Base-by-base conservation (phyloP, 148 eudicot species). In the Mesembryanthemum crystallinum region DNA sequence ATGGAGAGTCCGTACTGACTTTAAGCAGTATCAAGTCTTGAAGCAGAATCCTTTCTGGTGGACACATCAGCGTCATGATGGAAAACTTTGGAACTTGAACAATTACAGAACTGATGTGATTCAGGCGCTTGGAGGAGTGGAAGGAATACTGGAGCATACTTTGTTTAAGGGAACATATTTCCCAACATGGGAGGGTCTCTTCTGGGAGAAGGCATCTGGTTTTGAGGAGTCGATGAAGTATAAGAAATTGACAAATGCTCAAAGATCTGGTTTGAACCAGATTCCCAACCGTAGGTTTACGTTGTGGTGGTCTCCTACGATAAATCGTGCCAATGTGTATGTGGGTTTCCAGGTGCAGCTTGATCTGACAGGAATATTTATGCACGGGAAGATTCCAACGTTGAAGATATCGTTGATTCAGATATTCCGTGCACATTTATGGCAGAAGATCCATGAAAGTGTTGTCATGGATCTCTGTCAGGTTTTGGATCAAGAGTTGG, bases 21-120 rank as follows among this genome's bases (percentile, higher is more conserved):
- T 95, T 71, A 95, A 95, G 81, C 99, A 95, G 73, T 95, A 90
- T 78, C 99, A 95, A 83, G 99, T 95, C 51, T 79, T 95, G 82
- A 95, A 95, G 87, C 99, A 95, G 73, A 95, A 95, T 84, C 99
- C 99, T 8, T 95, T 95, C 86, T 95, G 99, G 99, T 95, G 99
- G 99, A 92, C 99, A 1, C 99, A 95, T 80, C 99, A 95, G 83
- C 86, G 99, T 63, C 99, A 95, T 81, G 99, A 95, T 76, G 99
- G 99, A 20, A 96, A 96, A 76, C 83, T 96, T 27, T 96, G 99
- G 99, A 96, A 96, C 83, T 82, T 96, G 88, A 96, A 96, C 78
- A 96, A 96, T 80, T 96, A 96, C 73, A 87, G 99, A 71, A 96
- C 99, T 72, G 99, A 96, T 78, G 99, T 96, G 54, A 96, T 96